Evolutionary conservation across 495 filamentous ascomycete species (phyloP).

Genomic region (Penicillium coffeae): DNA sequence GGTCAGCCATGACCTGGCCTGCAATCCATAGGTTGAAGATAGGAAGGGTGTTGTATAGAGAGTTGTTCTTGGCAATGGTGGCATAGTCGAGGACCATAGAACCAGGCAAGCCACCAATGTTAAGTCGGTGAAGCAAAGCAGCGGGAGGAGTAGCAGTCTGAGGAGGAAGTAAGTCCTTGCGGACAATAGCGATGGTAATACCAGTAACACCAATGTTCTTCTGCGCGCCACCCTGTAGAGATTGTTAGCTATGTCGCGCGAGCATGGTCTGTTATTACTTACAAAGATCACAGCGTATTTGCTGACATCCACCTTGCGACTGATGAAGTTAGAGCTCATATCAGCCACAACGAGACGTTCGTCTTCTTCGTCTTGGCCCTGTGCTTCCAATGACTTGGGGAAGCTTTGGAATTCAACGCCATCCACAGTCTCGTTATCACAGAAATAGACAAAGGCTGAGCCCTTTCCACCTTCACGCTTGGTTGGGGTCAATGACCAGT

Average conservation of each 20-base stretch:
- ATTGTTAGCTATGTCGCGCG: slow-evolving; percentile 1
- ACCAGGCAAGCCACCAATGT: slow-evolving; percentile 59
- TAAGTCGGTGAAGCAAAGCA: slow-evolving; percentile 65
- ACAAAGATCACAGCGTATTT: slow-evolving; percentile 57
- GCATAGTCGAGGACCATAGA: slow-evolving; percentile 77
- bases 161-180: slow-evolving; percentile 70
- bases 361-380: slow-evolving; percentile 48
- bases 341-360: slow-evolving; percentile 74
- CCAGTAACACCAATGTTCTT: slow-evolving; percentile 89
- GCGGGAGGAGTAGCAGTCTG: slow-evolving; percentile 51
- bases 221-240: slow-evolving; percentile 61
- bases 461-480: slow-evolving; percentile 44
- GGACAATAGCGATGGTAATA: slow-evolving; percentile 77
- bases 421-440: slow-evolving; percentile 82
- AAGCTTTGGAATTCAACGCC: slow-evolving; percentile 89
- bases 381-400: slow-evolving; percentile 56
- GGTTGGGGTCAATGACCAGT: slow-evolving; percentile 71
- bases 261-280: slow-evolving; percentile 4
- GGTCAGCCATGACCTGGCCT: slow-evolving; percentile 71
- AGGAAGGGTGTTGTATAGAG: slow-evolving; percentile 88
- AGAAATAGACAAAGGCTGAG: slow-evolving; percentile 81
- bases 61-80: slow-evolving; percentile 79
- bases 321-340: slow-evolving; percentile 72
- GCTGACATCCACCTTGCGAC: slow-evolving; percentile 60
- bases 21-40: slow-evolving; percentile 93